These are phyloP conservation scores for Yamadazyma blattariae DNA, from an alignment of 1,139 yeast species.

Conservation along the genomic window DNA sequence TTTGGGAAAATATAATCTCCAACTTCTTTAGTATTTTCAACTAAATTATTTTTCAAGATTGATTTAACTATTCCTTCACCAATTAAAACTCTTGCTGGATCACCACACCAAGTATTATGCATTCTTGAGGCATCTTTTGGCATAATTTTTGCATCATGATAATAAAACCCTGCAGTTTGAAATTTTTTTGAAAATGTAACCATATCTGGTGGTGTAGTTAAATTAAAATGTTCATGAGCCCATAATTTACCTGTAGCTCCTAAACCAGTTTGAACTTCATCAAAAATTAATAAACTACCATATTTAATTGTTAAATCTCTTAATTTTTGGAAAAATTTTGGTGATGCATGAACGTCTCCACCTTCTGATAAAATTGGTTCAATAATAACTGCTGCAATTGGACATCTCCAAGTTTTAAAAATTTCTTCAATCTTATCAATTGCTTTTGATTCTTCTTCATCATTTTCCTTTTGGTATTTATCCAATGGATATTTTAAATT, in stretches of 20 bases:
- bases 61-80: conserved; percentile 66
- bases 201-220: conserved; percentile 64
- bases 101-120: conserved; percentile 85
- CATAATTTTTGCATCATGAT: conserved; percentile 58
- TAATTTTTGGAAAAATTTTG: conserved; percentile 59
- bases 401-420: conserved; percentile 55
- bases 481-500: conserved; percentile 70
- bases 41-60: conserved; percentile 49
- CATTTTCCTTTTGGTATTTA: conserved; percentile 51
- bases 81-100: conserved; percentile 64
- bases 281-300: conserved; percentile 60
- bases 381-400: conserved; percentile 68
- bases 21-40: conserved; percentile 49
- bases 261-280: conserved; percentile 76
- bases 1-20: conserved; percentile 58
- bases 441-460: conserved; percentile 66
- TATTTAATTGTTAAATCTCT: conserved; percentile 61
- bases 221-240: conserved; percentile 72
- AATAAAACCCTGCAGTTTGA: conserved; percentile 79
- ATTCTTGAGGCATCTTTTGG: conserved; percentile 69
- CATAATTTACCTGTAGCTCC: conserved; percentile 72
- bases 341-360: conserved; percentile 69
- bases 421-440: conserved; percentile 55
- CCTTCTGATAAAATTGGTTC: conserved; percentile 79
- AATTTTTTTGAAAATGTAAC: conserved; percentile 76